Conservation (phyloP, 2,329 filamentous ascomycete species). For the Biscogniauxia marginata region DNA sequence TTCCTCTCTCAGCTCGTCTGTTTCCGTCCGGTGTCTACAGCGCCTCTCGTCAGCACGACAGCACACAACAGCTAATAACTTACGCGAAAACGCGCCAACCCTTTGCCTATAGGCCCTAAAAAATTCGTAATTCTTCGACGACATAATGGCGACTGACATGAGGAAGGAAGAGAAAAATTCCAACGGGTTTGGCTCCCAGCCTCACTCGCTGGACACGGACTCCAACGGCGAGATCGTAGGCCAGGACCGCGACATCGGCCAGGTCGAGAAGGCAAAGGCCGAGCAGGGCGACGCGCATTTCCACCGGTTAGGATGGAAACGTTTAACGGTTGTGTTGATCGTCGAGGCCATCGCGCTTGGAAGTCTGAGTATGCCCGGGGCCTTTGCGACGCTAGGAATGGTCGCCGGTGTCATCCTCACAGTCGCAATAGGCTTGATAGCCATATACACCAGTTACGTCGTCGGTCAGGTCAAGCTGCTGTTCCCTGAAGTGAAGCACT, state of each 20-base stretch:
- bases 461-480: slow-evolving; percentile 43
- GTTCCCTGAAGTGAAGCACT: slow-evolving; percentile 32
- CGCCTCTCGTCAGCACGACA: background rate
- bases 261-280: slow-evolving; percentile 47
- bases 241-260: slow-evolving; percentile 36
- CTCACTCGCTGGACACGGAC: slow-evolving; percentile 10
- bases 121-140: slow-evolving; percentile 7
- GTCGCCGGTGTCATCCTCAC: slow-evolving; percentile 45
- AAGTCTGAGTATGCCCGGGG: slow-evolving; percentile 48
- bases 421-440: slow-evolving; percentile 43
- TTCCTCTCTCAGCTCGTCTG: background rate
- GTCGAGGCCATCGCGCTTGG: slow-evolving; percentile 58
- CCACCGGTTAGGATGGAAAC: slow-evolving; percentile 55
- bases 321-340: slow-evolving; percentile 53
- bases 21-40: background rate
- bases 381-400: slow-evolving; percentile 55
- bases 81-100: slow-evolving; percentile 2
- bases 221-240: slow-evolving; percentile 29
- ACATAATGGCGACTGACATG: slow-evolving; percentile 4
- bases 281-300: slow-evolving; percentile 48
- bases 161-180: slow-evolving; percentile 22
- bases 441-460: slow-evolving; percentile 48
- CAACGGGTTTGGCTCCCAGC: slow-evolving; percentile 6
- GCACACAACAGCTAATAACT: slow-evolving; percentile 2
- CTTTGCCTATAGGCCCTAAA: too few relatives aligned